Evolutionary conservation across 805 yeast genomes (phyloP).

Genomic region (Scheffersomyces ergatensis): DNA sequence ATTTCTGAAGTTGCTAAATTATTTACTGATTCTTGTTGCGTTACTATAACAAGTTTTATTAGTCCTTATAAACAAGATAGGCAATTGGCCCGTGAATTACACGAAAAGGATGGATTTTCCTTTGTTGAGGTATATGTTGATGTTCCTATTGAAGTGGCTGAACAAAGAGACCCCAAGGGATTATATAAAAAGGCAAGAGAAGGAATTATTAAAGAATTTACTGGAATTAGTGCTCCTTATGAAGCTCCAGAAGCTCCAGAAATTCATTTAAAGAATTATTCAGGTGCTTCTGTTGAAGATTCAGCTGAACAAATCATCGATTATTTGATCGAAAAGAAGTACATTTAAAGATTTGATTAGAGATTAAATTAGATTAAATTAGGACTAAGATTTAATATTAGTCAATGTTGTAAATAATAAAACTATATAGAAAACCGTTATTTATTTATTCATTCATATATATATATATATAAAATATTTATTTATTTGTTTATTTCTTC

Average conservation of each 20-base stretch:
- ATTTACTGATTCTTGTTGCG: constrained; percentile 88
- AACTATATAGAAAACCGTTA: no score
- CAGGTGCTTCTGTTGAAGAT: constrained; percentile 68
- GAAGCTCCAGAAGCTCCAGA: constrained; percentile 89
- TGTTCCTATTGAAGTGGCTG: constrained; percentile 93
- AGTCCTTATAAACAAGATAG: constrained; percentile 88
- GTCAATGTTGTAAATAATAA: no score
- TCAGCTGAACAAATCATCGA: constrained; percentile 71
- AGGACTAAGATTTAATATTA: no score
- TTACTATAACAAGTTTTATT: constrained; percentile 88
- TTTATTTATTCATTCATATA: no score
- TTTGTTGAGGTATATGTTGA: constrained; percentile 90
- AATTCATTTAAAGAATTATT: constrained; percentile 72
- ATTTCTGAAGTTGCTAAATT: constrained; percentile 92
- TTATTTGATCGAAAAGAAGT: constrained; percentile 57
- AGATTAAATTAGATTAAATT: no score
- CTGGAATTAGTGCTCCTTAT: constrained; percentile 94
- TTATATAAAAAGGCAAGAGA: constrained; percentile 95
- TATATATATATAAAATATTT: no score
- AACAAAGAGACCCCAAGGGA: constrained; percentile 96
- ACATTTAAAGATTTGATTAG: constrained; percentile 14
- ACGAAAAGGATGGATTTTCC: constrained; percentile 69
- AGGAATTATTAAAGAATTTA: constrained; percentile 89
- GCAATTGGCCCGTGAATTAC: constrained; percentile 80
- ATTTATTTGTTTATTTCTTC: constrained; percentile 43